Base-by-base conservation (phyloP, 2,329 filamentous ascomycete genomes). In the Bimuria novae-zelandiae region DNA sequence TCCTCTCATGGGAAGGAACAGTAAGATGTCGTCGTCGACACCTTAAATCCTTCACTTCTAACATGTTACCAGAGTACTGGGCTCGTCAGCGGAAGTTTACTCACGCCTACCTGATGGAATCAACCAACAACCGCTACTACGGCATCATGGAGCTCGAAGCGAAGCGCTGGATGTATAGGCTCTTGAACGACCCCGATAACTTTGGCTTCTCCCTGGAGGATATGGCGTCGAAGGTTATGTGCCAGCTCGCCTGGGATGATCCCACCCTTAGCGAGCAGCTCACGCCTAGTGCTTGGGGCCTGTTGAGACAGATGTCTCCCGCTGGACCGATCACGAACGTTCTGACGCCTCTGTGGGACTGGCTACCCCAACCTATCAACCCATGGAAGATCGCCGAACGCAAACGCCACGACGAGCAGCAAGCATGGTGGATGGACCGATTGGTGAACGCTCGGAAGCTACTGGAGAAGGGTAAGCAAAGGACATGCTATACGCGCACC, bases 181-280 rank as follows among this genome's bases (percentile, higher is more conserved):
- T 83, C 5, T 63, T 83, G 23, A 71, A 77, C 23, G 72, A 82
- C 37, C 80, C 81, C 1, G 80, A 82, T 54, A 71, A 77, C 64
- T 83, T 83, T 56, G 69, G 70, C 8, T 77, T 74, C 60, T 78
- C 77, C 0, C 73, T 84, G 4, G 81, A 84, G 59, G 81, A 84
- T 56, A 82, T 83, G 79, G 76, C 80, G 14, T 79, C 81, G n/a
- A 83, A 83, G 64, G 75, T 84, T 49, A 82, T 83, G 79, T 80
- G 77, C 44, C 73, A 77, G 47, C 62, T 83, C 39, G 80, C 79
- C 12, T 83, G 81, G 81, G 81, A 82, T 52, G 79, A 83, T 48
- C 73, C 77, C 6, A 70, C 67, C 36, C 62, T 80, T 33, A 82
- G 79, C 64, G 70, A 76, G 46, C 76, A 79, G 56, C 77, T 78